Evolutionary conservation across 2,329 filamentous ascomycete species (phyloP).

Genomic region (Aspergillus sp.): DNA sequence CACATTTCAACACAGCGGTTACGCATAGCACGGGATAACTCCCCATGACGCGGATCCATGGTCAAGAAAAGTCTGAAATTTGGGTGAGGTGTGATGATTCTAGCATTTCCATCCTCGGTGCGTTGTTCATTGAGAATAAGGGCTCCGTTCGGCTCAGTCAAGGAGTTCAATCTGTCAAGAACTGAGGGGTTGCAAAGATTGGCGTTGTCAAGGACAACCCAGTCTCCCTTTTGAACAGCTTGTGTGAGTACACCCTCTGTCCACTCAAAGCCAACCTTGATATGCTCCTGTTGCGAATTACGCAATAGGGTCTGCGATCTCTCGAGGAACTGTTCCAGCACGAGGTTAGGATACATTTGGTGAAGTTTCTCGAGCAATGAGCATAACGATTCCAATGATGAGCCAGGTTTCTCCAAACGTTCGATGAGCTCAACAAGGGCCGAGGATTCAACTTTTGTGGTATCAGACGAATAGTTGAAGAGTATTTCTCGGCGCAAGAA

Average conservation of each 20-base stretch:
- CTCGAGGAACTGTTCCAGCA: conserved; percentile 54
- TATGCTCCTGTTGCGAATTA: conserved; percentile 61
- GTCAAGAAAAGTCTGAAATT: conserved; percentile 93
- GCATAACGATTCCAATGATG: conserved; percentile 36
- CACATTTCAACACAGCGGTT: conserved; percentile 93
- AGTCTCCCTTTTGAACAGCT: conserved; percentile 82
- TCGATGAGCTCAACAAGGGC: conserved; percentile 39
- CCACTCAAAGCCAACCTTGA: conserved; percentile 84
- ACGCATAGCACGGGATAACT: conserved; percentile 93
- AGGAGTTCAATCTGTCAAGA: conserved; percentile 88
- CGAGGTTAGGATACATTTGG: conserved; percentile 50
- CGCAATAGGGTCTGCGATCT: conserved; percentile 58
- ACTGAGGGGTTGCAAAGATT: conserved; percentile 96
- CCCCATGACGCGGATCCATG: conserved; percentile 87
- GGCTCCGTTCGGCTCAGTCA: conserved; percentile 87
- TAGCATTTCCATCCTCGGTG: conserved; percentile 76
- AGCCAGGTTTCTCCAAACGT: conserved; percentile 33
- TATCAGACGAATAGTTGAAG: conserved; percentile 31
- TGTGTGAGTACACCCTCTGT: conserved; percentile 90
- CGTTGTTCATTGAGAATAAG: conserved; percentile 94
- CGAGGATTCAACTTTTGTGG: conserved; percentile 26
- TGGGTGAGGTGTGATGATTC: conserved; percentile 78
- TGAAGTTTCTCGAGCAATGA: conserved; percentile 39
- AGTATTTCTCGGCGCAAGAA: conserved; percentile 54
- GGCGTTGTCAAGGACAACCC: conserved; percentile 95